These are phyloP conservation scores for Chlamydomonas incerta DNA, from an alignment of 139 green algal genomes.

Conservation along the genomic window DNA sequence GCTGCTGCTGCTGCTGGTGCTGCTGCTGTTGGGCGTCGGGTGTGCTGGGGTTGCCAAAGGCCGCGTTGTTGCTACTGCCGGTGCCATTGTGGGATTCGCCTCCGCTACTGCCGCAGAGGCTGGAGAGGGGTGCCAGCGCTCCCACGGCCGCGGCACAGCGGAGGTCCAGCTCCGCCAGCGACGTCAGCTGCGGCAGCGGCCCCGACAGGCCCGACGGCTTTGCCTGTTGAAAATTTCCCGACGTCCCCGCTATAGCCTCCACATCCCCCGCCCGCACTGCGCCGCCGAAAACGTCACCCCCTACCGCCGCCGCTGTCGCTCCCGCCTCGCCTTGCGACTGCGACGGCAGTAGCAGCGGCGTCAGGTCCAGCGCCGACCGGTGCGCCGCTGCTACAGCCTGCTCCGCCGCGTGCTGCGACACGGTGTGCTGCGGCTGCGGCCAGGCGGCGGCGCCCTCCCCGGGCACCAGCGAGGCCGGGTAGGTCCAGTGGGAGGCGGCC, in stretches of 20 bases:
- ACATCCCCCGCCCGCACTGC: not conserved
- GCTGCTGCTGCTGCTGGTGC: no score
- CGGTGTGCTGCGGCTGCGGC: not conserved
- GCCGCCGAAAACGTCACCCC: not conserved
- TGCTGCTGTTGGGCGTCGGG: not conserved
- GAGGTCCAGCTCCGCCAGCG: not conserved
- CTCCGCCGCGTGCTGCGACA: constrained; percentile 12
- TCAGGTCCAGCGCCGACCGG: not conserved
- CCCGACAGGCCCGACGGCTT: no score
- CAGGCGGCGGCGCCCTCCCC: not conserved
- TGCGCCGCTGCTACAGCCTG: constrained; percentile 4
- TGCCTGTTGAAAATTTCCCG: no score
- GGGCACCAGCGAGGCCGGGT: constrained; percentile 12
- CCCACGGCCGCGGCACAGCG: not conserved
- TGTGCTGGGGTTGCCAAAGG: no score
- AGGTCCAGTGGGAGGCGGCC: not conserved
- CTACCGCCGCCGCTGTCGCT: not conserved
- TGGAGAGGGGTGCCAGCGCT: not conserved
- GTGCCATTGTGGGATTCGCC: not conserved
- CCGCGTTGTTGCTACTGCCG: no score
- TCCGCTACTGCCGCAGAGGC: not conserved
- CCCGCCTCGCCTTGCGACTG: not conserved
- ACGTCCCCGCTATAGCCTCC: no score
- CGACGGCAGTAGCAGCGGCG: not conserved
- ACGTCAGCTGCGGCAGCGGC: not conserved